These are phyloP conservation scores for Acacia crassicarpa DNA, from an alignment of 306 rosid genomes.

Conservation along the genomic window DNA sequence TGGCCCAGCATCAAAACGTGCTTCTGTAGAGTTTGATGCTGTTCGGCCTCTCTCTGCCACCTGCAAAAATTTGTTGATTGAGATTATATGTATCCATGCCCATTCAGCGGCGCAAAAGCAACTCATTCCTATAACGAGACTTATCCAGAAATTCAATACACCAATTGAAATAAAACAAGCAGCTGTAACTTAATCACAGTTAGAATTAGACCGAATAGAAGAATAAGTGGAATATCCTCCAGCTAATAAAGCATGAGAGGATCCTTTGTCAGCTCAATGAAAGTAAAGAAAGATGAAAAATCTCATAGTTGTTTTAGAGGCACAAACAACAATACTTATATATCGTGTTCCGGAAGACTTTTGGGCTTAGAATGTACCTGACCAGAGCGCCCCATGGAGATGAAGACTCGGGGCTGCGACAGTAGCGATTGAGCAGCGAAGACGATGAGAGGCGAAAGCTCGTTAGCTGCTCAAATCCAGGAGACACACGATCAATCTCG, in stretches of 20 bases:
- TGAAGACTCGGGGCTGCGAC: constrained; percentile 59
- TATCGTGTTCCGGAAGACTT: background rate
- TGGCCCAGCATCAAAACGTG: constrained; percentile 23
- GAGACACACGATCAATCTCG: background rate
- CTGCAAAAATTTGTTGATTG: constrained; percentile 29
- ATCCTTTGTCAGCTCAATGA: background rate
- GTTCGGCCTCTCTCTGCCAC: constrained; percentile 57
- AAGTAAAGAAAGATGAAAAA: background rate
- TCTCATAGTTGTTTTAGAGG: background rate
- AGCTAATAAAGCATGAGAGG: background rate
- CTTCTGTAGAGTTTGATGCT: constrained; percentile 18
- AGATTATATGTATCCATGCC: background rate
- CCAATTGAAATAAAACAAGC: background rate
- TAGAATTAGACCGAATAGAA: background rate
- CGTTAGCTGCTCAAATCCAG: background rate
- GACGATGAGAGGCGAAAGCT: constrained; percentile 1
- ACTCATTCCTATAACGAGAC: background rate
- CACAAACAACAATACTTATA: background rate
- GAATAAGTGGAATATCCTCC: background rate
- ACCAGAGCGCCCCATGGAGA: constrained; percentile 64
- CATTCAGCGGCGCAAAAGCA: background rate
- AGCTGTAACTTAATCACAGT: background rate
- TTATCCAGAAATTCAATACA: background rate
- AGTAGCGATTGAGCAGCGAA: constrained; percentile 19
- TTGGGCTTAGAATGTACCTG: constrained; percentile 44